Percentiles rank a stretch among this genome's conserved stretches.
phyloP scores from a whole-genome alignment of 768 basidiomycete genomes.

The Lactarius indigo region DNA sequence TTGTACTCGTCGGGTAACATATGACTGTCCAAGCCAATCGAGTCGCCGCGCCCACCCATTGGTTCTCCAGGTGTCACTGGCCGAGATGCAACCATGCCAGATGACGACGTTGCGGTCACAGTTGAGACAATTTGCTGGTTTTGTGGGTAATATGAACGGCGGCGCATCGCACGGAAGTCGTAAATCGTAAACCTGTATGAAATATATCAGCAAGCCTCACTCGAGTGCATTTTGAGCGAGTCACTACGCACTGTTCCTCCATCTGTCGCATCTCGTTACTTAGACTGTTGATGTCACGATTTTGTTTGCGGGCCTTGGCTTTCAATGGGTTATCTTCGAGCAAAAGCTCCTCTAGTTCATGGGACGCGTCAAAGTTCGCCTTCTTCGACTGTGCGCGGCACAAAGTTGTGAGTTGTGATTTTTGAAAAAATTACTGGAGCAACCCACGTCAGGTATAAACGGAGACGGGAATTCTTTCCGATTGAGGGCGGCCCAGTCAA shows the following conservation, averaged over 20 bases:
- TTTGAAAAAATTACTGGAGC: conserved; percentile 2
- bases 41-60: conserved; percentile 22
- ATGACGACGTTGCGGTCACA: conserved; percentile 72
- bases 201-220: conserved; percentile 8
- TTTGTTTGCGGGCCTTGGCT: conserved; percentile 86
- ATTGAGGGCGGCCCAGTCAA: conserved; percentile 88
- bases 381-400: conserved; percentile 80
- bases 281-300: conserved; percentile 75
- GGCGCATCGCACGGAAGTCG: conserved; percentile 88
- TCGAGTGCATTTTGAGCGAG: background rate
- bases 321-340: conserved; percentile 97
- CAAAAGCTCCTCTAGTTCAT: conserved; percentile 93
- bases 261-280: conserved; percentile 93
- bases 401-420: conserved; percentile 18
- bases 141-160: conserved; percentile 87
- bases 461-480: conserved; percentile 71
- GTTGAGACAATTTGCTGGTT: conserved; percentile 64
- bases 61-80: conserved; percentile 56
- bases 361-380: conserved; percentile 98
- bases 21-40: conserved; percentile 9
- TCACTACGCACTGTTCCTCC: conserved; percentile 84
- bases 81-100: conserved; percentile 65
- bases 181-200: conserved; percentile 76
- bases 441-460: conserved; percentile 82
- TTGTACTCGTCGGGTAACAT: conserved; percentile 16